These are phyloP conservation scores for Sphagnum tenellum DNA, from an alignment of 225 moss, liverwort and hornwort species.

Conservation along the genomic window DNA sequence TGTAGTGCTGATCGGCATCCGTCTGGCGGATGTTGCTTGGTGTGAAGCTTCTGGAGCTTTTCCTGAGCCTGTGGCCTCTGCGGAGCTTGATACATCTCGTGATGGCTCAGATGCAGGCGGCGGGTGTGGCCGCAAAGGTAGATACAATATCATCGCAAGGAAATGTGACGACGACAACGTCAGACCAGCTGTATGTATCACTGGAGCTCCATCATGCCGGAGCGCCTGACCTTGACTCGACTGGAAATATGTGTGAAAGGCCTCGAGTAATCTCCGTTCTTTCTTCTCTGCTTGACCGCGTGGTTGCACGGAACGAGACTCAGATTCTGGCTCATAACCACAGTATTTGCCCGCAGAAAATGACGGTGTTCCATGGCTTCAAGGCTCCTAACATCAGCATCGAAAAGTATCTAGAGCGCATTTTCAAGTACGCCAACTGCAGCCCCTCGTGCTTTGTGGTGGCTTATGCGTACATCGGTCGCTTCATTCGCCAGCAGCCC, in stretches of 20 bases:
- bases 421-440: conserved; percentile 53
- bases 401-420: conserved; percentile 46
- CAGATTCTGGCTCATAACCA: conserved; percentile 25
- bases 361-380: conserved; percentile 47
- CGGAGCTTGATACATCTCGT: too few species aligned
- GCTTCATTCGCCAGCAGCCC: conserved; percentile 39
- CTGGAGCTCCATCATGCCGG: too few species aligned
- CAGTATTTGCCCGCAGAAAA: conserved; percentile 26
- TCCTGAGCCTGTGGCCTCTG: too few species aligned
- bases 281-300: conserved; percentile 32
- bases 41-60: too few species aligned
- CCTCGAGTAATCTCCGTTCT: conserved; percentile 41
- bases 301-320: conserved; percentile 39
- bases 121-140: too few species aligned
- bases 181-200: too few species aligned
- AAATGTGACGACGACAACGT: too few species aligned
- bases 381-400: conserved; percentile 44
- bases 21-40: too few species aligned
- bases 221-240: too few species aligned
- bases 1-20: too few species aligned
- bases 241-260: not conserved
- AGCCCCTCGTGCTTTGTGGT: conserved; percentile 53
- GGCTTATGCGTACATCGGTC: conserved; percentile 47
- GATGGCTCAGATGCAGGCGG: too few species aligned
- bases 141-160: too few species aligned